Conservation (phyloP, 1,284 basidiomycete genomes). For the Sparassis latifolia region DNA sequence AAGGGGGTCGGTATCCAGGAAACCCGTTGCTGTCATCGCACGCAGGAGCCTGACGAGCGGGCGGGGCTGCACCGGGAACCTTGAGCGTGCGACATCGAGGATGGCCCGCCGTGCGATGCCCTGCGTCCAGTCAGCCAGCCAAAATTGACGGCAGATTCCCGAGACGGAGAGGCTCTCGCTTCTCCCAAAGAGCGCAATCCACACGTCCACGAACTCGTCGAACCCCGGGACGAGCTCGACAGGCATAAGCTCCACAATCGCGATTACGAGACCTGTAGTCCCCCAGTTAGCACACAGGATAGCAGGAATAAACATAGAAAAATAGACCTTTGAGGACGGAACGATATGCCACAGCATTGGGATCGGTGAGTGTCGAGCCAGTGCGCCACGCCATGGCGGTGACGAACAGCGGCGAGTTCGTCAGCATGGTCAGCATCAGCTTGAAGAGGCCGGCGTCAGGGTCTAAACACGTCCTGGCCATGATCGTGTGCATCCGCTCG, state of each 20-base stretch:
- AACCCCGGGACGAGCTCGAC: constrained; percentile 72
- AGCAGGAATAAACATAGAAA: not conserved
- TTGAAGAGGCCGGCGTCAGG: constrained; percentile 53
- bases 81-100: constrained; percentile 70
- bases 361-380: constrained; percentile 65
- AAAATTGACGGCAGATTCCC: constrained; percentile 72
- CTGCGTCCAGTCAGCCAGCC: constrained; percentile 62
- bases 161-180: constrained; percentile 65
- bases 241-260: constrained; percentile 65
- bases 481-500: constrained; percentile 45
- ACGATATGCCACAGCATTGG: constrained; percentile 77
- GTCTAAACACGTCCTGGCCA: constrained; percentile 48
- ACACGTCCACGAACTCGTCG: constrained; percentile 66
- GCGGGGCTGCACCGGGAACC: constrained; percentile 75
- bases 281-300: constrained; percentile 6
- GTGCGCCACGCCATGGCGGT: constrained; percentile 60
- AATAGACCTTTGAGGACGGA: constrained; percentile 74
- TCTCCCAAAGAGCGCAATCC: constrained; percentile 76
- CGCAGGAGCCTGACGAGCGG: constrained; percentile 71
- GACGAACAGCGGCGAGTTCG: constrained; percentile 68
- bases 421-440: constrained; percentile 50
- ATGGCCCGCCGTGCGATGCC: constrained; percentile 64
- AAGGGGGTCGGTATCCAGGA: constrained; percentile 62
- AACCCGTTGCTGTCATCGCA: constrained; percentile 67
- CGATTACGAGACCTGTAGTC: constrained; percentile 56